Base-by-base conservation (phyloP, 2,329 filamentous ascomycete genomes). In the Alternaria dauci region DNA sequence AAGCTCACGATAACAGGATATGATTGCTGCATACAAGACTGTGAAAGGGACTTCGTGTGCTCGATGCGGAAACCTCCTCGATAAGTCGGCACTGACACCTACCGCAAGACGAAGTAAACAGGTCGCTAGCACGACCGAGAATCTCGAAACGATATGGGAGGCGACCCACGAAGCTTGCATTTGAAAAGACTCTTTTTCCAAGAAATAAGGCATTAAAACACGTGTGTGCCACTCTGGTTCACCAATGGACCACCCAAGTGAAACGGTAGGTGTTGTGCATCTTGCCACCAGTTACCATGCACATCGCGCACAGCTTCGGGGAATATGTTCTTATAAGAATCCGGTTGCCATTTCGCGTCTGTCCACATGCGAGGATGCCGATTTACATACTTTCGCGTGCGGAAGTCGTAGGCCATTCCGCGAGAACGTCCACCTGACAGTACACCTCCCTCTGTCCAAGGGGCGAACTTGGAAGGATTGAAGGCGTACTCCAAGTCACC, bases 11-110 rank as follows among this genome's bases (percentile, higher is more conserved):
- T 32, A 38, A 30, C 58, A 79, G 77, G 71, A 78, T 59, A 80
- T 80, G 78, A 76, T 80, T 61, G 70, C 71, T 32, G 73, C 76
- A n/a, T 80, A 79, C 60, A 78, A 74, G 47, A 71, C 65, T 11
- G 63, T 74, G 26, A 73, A 72, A 58, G 68, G 63, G 39, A 66
- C 58, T 16, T 63, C 59, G 4, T 80, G 78, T 62, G 71, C 69
- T 12, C 77, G 75, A 64, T 80, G 78, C 58, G 59, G 50, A 3
- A 72, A 69, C 30, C 39, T 76, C 18, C 65, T 77, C 9, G 77
- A 80, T 51, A 50, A 56, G 8, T 47, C 66, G 7, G 65, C 63
- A 9, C 38, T 74, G 18, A 69, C 56, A 9, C 71, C 78, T 2
- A 68, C 71, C 1, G 78, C 76, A 9, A 72, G 78, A 62, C 71